phyloP scores from a whole-genome alignment of 176 grass and related monocot species.

The Oryza coarctata region DNA sequence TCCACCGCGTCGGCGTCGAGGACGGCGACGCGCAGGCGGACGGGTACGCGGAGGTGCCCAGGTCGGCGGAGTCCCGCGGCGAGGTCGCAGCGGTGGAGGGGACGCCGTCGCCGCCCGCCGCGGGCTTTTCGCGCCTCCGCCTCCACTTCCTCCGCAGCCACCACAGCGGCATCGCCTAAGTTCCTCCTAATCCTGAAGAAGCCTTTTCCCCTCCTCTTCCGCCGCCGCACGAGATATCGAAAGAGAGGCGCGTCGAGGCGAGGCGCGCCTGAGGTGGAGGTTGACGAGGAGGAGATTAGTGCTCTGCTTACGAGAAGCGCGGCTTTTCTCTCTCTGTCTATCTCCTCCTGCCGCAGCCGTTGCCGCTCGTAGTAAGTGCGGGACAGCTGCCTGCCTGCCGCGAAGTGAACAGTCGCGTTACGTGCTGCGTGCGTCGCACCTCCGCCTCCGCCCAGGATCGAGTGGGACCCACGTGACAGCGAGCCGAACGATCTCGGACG shows the following conservation, averaged over 20 bases:
- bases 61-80: constrained; percentile 9
- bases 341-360: background rate
- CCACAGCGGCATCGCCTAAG: constrained; percentile 35
- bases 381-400: constrained; percentile 7
- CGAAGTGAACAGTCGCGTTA: background rate
- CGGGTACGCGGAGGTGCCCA: constrained; percentile 21
- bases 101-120: background rate
- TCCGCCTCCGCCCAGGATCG: background rate
- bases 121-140: background rate
- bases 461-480: too few species aligned
- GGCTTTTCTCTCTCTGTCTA: background rate
- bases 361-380: background rate
- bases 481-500: too few species aligned
- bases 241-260: background rate
- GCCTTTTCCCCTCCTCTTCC: too few species aligned
- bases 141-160: constrained; percentile 27
- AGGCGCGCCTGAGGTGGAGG: background rate
- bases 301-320: background rate
- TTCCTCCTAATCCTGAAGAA: too few species aligned
- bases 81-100: constrained; percentile 25
- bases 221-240: too few species aligned
- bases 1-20: background rate
- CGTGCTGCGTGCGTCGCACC: constrained; percentile 11
- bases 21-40: constrained; percentile 31
- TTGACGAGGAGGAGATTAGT: too few species aligned